These are phyloP conservation scores for Amphicarpaea edgeworthii DNA, from an alignment of 306 rosid genomes.

Conservation along the genomic window DNA sequence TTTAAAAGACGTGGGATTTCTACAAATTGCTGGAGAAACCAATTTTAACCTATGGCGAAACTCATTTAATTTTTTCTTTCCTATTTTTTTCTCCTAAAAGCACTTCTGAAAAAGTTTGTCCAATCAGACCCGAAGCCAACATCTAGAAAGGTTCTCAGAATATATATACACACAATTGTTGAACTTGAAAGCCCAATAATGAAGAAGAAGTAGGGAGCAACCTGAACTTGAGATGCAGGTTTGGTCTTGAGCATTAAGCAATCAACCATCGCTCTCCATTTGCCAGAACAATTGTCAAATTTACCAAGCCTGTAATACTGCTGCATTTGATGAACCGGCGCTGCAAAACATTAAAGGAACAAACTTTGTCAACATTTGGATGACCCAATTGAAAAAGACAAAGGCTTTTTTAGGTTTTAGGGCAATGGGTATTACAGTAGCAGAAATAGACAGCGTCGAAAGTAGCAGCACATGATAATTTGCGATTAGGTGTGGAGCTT, in stretches of 20 bases:
- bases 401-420: background rate
- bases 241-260: conserved; percentile 85
- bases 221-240: conserved; percentile 65
- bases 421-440: conserved; percentile 61
- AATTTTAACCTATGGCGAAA: too few species aligned
- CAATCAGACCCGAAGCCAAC: too few species aligned
- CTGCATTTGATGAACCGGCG: conserved; percentile 94
- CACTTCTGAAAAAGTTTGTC: too few species aligned
- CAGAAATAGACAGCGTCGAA: conserved; percentile 93
- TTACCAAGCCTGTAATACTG: conserved; percentile 84
- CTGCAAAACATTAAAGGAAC: conserved; percentile 53
- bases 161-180: background rate
- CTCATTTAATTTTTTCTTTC: too few species aligned
- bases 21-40: too few species aligned
- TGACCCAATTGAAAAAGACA: conserved; percentile 28
- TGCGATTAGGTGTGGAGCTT: conserved; percentile 32
- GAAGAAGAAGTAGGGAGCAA: conserved; percentile 42
- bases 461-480: conserved; percentile 61
- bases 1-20: too few species aligned
- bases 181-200: background rate
- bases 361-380: conserved; percentile 11
- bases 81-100: too few species aligned
- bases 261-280: conserved; percentile 72
- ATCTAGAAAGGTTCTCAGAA: background rate
- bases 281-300: conserved; percentile 72